Evolutionary conservation across 139 green algal species (phyloP).

Genomic region (Chlorella vulgaris): DNA sequence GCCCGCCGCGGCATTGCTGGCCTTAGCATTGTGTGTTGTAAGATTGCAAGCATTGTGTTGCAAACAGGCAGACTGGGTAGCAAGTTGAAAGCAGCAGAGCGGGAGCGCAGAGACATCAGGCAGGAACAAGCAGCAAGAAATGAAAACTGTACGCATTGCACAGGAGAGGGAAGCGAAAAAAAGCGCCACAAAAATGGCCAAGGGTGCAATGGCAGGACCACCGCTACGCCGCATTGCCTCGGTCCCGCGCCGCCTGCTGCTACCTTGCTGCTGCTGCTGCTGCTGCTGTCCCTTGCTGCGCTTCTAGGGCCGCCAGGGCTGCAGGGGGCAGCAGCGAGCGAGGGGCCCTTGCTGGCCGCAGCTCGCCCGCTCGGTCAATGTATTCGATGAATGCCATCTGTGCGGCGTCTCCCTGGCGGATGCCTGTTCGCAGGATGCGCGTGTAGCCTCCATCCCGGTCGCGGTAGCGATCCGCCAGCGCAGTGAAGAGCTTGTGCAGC

Average conservation of each 20-base stretch:
- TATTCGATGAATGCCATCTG: slow-evolving; percentile 94
- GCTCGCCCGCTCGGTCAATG: slow-evolving; percentile 85
- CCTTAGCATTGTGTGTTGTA: no score
- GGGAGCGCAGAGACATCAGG: no score
- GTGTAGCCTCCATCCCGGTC: slow-evolving; percentile 91
- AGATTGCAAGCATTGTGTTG: no score
- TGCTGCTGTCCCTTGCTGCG: not conserved
- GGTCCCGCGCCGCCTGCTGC: not conserved
- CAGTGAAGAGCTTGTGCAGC: slow-evolving; percentile 89
- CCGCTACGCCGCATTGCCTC: no score
- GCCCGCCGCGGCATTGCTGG: no score
- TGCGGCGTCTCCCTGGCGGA: slow-evolving; percentile 75
- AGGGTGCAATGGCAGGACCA: not conserved
- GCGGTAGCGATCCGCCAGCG: slow-evolving; percentile 84
- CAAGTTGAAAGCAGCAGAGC: no score
- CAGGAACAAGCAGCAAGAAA: no score
- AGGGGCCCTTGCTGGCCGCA: slow-evolving; percentile 67
- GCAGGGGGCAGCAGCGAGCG: slow-evolving; percentile 48
- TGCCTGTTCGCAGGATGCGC: slow-evolving; percentile 73
- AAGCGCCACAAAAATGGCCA: not conserved
- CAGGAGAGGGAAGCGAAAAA: not conserved
- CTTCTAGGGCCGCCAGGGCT: slow-evolving; percentile 40
- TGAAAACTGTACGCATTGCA: no score
- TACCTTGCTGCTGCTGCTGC: slow-evolving; percentile 1
- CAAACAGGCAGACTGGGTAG: no score